Evolutionary conservation across 352 stramenopile genomes (phyloP).

Genomic region (Phytopythium litorale): DNA sequence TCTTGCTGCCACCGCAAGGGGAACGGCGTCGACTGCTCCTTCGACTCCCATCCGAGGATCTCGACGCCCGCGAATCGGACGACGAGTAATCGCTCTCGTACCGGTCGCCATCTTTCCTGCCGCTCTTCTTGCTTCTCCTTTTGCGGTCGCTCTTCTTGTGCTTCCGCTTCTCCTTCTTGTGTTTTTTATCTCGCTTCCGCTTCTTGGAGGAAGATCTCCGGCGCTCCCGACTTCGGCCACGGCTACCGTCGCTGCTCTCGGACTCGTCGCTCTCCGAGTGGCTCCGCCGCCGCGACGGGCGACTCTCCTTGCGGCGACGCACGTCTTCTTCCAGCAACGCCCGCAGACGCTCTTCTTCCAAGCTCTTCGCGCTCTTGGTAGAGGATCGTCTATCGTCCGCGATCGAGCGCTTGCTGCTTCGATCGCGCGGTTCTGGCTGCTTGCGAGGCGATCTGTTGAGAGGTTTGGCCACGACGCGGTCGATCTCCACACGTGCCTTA

Average conservation of each 20-base stretch:
- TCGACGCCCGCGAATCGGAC: slow-evolving; percentile 5
- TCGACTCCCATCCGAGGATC: neutral
- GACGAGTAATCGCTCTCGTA: slow-evolving; percentile 1
- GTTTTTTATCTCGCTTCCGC: slow-evolving; percentile 8
- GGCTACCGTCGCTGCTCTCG: slow-evolving; percentile 9
- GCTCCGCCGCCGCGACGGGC: neutral
- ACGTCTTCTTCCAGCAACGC: slow-evolving; percentile 29
- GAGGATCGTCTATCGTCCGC: neutral
- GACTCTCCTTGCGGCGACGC: slow-evolving; percentile 1
- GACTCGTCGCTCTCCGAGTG: slow-evolving; percentile 1
- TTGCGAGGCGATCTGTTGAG: neutral
- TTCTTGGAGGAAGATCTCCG: slow-evolving; percentile 10
- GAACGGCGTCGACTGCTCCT: neutral
- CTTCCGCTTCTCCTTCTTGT: slow-evolving; percentile 13
- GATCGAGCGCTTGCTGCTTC: neutral
- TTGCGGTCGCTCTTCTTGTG: slow-evolving; percentile 18
- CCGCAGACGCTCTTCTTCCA: slow-evolving; percentile 34
- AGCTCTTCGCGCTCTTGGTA: slow-evolving; percentile 4
- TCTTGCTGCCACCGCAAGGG: neutral
- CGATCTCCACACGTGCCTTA: too few relatives aligned
- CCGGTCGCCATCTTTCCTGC: slow-evolving; percentile 2
- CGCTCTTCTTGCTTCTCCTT: slow-evolving; percentile 20
- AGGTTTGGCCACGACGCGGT: neutral
- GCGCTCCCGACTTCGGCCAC: neutral
- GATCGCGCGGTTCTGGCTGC: neutral